phyloP scores from a whole-genome alignment of 2,329 filamentous ascomycete species.

The Pyrenochaeta sp. region DNA sequence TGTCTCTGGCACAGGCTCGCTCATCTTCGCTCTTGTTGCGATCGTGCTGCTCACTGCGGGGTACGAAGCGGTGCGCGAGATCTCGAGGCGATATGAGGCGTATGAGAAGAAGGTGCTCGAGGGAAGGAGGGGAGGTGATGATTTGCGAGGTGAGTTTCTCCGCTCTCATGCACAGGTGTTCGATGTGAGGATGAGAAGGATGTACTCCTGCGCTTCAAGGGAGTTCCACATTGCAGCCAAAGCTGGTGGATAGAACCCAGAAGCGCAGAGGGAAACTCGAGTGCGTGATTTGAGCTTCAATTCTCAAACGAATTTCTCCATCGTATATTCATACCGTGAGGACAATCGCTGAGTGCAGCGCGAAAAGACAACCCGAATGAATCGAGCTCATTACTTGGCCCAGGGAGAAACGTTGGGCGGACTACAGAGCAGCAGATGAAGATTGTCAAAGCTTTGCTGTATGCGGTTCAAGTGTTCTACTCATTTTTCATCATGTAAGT shows the following conservation, averaged over 20 bases:
- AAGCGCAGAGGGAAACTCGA: background rate
- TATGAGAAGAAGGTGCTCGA: constrained; percentile 35
- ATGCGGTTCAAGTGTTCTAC: constrained; percentile 96
- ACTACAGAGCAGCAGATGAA: constrained; percentile 74
- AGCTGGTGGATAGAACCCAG: background rate
- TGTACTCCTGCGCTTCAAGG: too few relatives aligned
- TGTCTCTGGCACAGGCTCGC: constrained; percentile 74
- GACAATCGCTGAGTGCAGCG: constrained; percentile 40
- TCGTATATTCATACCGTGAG: constrained; percentile 2
- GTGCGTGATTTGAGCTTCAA: background rate
- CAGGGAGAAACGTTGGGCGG: constrained; percentile 70
- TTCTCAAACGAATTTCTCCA: too few relatives aligned
- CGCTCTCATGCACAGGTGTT: constrained; percentile 4
- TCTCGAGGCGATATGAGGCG: constrained; percentile 78
- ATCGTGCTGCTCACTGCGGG: constrained; percentile 87
- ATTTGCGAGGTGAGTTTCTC: constrained; percentile 43
- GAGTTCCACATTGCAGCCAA: too few relatives aligned
- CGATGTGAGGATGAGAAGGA: too few relatives aligned
- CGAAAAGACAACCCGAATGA: constrained; percentile 49
- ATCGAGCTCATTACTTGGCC: constrained; percentile 74
- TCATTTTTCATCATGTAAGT: constrained; percentile 99
- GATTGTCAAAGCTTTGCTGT: constrained; percentile 81
- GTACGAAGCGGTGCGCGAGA: constrained; percentile 87
- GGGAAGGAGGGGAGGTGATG: constrained; percentile 36
- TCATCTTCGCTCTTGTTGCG: constrained; percentile 82